Base-by-base conservation (phyloP, 495 filamentous ascomycete genomes). In the Cenococcum geophilum region DNA sequence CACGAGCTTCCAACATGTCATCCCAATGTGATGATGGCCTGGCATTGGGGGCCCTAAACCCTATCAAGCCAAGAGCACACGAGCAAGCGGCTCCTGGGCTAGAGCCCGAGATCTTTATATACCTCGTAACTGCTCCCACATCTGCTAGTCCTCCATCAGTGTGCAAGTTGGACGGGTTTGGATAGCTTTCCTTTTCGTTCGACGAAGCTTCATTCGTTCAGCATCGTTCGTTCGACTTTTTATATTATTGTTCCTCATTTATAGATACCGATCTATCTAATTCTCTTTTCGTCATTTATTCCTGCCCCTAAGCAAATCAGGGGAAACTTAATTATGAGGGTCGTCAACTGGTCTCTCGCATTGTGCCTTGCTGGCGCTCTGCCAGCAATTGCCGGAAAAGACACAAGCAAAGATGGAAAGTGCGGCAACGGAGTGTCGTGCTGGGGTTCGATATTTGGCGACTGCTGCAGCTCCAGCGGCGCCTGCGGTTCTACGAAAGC, bases 381-480 rank as follows among this genome's bases (percentile, higher is more conserved):
- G 16, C 42, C 42, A 27, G 21, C 45, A 50, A 5, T 52, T 20
- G 43, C 57, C 5, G n/a, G 27, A 8, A 51, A 43, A 25, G 27
- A 32, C 11, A 40, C 45, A 1, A 67, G 60, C 53, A 61, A 50
- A 40, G 58, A 68, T 55, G 65, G 65, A 36, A 54, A 32, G 5
- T 68, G 65, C 54, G 65, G 65, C 12, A 37, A 56, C 34, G 61
- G 54, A 22, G 57, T 55, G 1, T 48, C 57, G 11, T 68, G 65
- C 42, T 12, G 36, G 36, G 65, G 65, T n/a, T 63, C 60, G 1
- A 57, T 55, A 22, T 68, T 55, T 43, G 65, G 65, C 22, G 49
- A 51, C 36, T 68, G 65, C 49, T 68, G 65, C 32, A 40, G 52
- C 58, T 5, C 32, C 5, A 25, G 23, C 4, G 61, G 61, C 16